Conservation (phyloP, 176 grass and related monocot species). For the Olyra latifolia region DNA sequence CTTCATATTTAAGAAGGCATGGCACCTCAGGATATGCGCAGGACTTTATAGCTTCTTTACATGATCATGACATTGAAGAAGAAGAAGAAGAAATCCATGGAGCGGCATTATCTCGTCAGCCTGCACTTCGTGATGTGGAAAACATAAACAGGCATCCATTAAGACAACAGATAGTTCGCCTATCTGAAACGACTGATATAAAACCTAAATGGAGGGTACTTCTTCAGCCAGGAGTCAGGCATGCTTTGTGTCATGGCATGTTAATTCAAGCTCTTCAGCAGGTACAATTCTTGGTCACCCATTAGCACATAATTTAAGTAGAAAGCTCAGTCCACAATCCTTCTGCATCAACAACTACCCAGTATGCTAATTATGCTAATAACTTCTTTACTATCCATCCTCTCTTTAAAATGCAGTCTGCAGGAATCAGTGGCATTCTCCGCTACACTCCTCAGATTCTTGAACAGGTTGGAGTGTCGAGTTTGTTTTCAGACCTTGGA, state of each 20-base stretch:
- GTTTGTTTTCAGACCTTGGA: conserved; percentile 67
- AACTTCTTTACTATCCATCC: background rate
- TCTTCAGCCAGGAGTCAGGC: conserved; percentile 78
- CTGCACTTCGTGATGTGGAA: conserved; percentile 57
- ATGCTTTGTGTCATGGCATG: conserved; percentile 72
- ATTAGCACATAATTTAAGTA: background rate
- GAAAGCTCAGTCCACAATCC: background rate
- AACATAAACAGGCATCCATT: conserved; percentile 41
- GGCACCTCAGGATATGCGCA: conserved; percentile 38
- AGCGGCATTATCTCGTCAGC: conserved; percentile 48
- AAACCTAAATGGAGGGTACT: conserved; percentile 62
- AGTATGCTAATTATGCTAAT: conserved; percentile 13
- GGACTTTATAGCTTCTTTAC: conserved; percentile 49
- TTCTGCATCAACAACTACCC: background rate
- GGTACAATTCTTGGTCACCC: conserved; percentile 40
- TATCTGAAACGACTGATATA: conserved; percentile 58
- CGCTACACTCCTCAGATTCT: conserved; percentile 81
- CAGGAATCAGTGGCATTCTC: conserved; percentile 83
- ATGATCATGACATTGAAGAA: conserved; percentile 59
- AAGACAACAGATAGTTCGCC: conserved; percentile 57
- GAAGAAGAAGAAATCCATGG: conserved; percentile 51
- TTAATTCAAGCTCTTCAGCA: conserved; percentile 80
- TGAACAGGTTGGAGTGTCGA: conserved; percentile 66
- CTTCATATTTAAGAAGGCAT: conserved; percentile 55
- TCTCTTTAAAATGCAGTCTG: conserved; percentile 57